phyloP scores from a whole-genome alignment of 2,329 filamentous ascomycete species.

The Alternaria brassicicola region DNA sequence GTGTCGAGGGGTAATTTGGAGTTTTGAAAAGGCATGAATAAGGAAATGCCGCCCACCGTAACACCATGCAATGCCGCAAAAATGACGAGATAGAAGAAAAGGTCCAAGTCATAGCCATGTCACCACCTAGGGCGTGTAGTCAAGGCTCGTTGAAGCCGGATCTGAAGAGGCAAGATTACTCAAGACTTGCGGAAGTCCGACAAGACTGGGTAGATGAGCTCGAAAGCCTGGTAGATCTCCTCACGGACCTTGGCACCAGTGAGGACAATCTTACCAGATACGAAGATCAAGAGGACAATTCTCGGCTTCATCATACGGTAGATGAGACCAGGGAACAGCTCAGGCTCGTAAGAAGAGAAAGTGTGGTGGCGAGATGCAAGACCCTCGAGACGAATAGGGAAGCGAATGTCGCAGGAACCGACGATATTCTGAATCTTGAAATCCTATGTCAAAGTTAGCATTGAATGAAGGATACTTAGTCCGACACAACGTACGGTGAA shows the following conservation, averaged over 20 bases:
- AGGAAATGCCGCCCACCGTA: constrained; percentile 33
- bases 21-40: constrained; percentile 34
- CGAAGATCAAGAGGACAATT: constrained; percentile 97
- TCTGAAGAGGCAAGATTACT: constrained; percentile 22
- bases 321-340: constrained; percentile 98
- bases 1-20: constrained; percentile 34
- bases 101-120: constrained; percentile 17
- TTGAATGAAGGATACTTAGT: constrained; percentile 13
- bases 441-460: constrained; percentile 57
- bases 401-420: constrained; percentile 98
- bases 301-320: constrained; percentile 99
- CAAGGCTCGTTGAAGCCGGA: constrained; percentile 10
- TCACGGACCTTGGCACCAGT: constrained; percentile 97
- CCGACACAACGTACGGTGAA: constrained; percentile 66
- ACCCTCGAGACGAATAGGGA: constrained; percentile 95
- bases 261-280: constrained; percentile 96
- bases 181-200: constrained; percentile 69
- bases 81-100: constrained; percentile 27
- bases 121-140: constrained; percentile 6
- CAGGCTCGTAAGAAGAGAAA: constrained; percentile 93
- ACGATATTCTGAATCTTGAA: constrained; percentile 99
- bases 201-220: constrained; percentile 40
- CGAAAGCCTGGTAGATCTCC: constrained; percentile 70
- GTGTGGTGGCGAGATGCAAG: constrained; percentile 97
- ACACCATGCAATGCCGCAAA: constrained; percentile 51